Base-by-base conservation (phyloP, 768 basidiomycete genomes). In the Tremella fuciformis region DNA sequence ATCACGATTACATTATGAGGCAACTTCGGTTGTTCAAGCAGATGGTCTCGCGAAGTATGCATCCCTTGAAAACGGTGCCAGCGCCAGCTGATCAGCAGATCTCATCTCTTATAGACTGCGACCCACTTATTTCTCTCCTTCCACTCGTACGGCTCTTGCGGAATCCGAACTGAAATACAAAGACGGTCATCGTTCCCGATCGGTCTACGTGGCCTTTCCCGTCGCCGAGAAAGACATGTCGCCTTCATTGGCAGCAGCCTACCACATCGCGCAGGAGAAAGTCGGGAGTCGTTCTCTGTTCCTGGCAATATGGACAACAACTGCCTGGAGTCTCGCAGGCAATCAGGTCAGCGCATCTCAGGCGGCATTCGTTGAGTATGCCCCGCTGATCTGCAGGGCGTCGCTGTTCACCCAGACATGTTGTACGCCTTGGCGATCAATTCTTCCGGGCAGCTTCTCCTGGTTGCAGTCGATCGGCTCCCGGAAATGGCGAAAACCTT, bases 81-180 rank as follows among this genome's bases (percentile, higher is more conserved):
- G 29, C 11, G 29, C 29, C 6, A 21, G 19, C 25, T 29, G 16
- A 9, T 16, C 53, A 25, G 19, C 60, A 88, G 90, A 87, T 42
- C 81, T 91, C 19, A 88, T 98, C 58, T 89, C 88, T 65, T 82
- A 90, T 55, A 85, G 88, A 60, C 86, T 89, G 66, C 85, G 91
- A 25, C 94, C 94, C 0, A 90, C 93, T 4, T 85, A 96, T 74
- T 97, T 90, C 75, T 97, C 94, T 0, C 94, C 94, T 2, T 94
- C 92, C 0, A 96, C 93, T 1, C 84, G 83, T 41, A 93, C 94
- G 6, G 94, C 94, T 0, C 79, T 99, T 13, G 94, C 94, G 0
- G 94, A 99, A 78, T 91, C 93, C 3, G 94, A 99, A 73, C 80
- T 99, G 25, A 82, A 84, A 24, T 97, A 97, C 78, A 86, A 84